Evolutionary conservation across 306 rosid species (phyloP), one percentile per base, ranked within the genome.

Genomic region (Dicorynia guianensis): DNA sequence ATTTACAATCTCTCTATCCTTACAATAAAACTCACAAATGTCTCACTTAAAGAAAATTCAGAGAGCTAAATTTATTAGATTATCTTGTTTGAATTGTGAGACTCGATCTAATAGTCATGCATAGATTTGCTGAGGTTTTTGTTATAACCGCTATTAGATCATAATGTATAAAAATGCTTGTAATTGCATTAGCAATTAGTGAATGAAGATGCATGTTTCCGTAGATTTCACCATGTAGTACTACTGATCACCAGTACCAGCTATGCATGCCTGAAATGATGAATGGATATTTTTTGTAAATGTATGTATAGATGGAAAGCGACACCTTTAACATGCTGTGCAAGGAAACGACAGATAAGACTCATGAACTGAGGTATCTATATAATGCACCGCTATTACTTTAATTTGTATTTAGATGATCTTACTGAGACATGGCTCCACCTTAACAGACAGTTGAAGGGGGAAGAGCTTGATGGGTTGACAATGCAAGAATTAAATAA

Each of bases 401-500:
- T 47, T 13, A 8, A 11, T 46, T 2, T 67, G 56, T 40, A 7
- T 10, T 35, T 40, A 10, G n/a, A 9, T 1, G 3, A n/a, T n/a
- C 14, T 25, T 18, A 25, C 30, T 25, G 30, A 25, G 30, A 25
- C 1, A 25, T 25, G 2, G 2, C 2, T 25, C 30, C 30, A 1
- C 30, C 30, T 25, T 25, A 1, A 25, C 30, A 25, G 30, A 1
- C 38, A 63, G 14, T 20, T 79, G 50, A 63, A 72, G 2, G 78
- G 83, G 8, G 83, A 72, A 55, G 74, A 72, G n/a, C 59, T 72
- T 25, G 69, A 64, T 47, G 83, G 54, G 55, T 42, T 36, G 5
- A 79, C 76, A 34, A 5, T 56, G 7, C 49, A 58, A 15, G 83
- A 79, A 35, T 36, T 79, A 14, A 43, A 54, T 18, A 62, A 62